phyloP scores from a whole-genome alignment of 805 yeast genomes.

The Kurtzmaniella cleridarum region DNA sequence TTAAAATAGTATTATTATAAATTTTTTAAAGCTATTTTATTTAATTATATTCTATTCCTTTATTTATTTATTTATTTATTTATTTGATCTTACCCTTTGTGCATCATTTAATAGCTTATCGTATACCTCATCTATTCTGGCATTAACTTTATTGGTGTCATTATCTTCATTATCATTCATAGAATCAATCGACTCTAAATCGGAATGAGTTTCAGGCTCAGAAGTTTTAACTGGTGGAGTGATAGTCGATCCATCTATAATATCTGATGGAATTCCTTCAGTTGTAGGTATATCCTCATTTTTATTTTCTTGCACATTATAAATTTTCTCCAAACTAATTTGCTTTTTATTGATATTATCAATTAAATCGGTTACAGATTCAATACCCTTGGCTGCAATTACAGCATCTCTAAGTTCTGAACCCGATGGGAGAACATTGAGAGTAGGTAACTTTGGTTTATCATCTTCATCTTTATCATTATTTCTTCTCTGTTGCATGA shows the following conservation, averaged over 20 bases:
- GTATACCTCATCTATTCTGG: conserved; percentile 65
- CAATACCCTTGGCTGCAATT: conserved; percentile 70
- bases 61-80: background rate
- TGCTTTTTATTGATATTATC: conserved; percentile 56
- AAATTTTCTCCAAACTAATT: conserved; percentile 46
- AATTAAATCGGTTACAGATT: conserved; percentile 62
- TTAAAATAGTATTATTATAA: background rate
- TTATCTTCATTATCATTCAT: conserved; percentile 9
- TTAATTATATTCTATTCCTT: no score
- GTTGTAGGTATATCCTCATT: background rate
- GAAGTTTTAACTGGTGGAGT: conserved; percentile 1
- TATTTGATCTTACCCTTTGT: conserved; percentile 56
- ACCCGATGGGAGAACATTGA: conserved; percentile 48
- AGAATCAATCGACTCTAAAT: conserved; percentile 25
- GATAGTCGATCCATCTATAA: background rate
- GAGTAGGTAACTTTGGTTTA: conserved; percentile 19
- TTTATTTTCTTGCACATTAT: conserved; percentile 19
- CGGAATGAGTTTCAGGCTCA: conserved; percentile 9
- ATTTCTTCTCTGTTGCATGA: conserved; percentile 56
- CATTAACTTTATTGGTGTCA: conserved; percentile 17
- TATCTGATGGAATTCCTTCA: conserved; percentile 1
- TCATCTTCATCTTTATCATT: conserved; percentile 5
- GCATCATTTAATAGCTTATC: conserved; percentile 68
- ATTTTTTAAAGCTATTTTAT: no score
- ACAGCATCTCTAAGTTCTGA: conserved; percentile 54